These are phyloP conservation scores for Lichina pygmaea DNA, from an alignment of 495 filamentous ascomycete species.

Conservation along the genomic window DNA sequence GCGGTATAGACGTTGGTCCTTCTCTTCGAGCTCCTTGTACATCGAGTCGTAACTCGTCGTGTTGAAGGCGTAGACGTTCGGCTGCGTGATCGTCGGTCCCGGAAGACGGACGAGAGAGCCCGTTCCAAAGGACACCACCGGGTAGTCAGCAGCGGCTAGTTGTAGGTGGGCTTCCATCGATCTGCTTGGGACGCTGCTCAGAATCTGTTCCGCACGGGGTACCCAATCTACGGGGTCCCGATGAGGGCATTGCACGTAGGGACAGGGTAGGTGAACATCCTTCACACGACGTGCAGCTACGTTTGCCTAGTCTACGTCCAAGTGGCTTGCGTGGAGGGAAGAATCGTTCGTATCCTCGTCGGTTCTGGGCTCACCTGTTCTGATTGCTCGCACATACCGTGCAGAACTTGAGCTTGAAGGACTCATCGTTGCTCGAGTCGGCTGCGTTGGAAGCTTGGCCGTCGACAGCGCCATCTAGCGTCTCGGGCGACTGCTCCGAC, in stretches of 20 bases:
- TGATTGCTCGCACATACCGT: constrained; percentile 96
- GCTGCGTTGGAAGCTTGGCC: neutral
- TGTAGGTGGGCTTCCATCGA: constrained; percentile 95
- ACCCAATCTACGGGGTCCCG: too few relatives aligned
- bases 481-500: constrained; percentile 6
- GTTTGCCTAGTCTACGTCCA: neutral
- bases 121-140: constrained; percentile 93
- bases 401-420: constrained; percentile 79
- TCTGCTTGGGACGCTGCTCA: constrained; percentile 13
- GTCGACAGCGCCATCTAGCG: constrained; percentile 2
- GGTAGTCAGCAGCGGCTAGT: constrained; percentile 62
- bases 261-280: too few relatives aligned
- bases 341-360: neutral
- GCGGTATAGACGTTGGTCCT: constrained; percentile 72
- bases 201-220: too few relatives aligned
- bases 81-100: constrained; percentile 69
- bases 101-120: constrained; percentile 86
- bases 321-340: neutral
- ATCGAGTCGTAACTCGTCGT: constrained; percentile 77
- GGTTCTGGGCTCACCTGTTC: constrained; percentile 37
- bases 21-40: constrained; percentile 60
- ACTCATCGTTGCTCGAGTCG: constrained; percentile 3
- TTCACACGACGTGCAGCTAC: too few relatives aligned
- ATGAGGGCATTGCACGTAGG: too few relatives aligned
- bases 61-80: constrained; percentile 95